Conservation (phyloP, 768 basidiomycete species). For the Mycena sanguinolenta region DNA sequence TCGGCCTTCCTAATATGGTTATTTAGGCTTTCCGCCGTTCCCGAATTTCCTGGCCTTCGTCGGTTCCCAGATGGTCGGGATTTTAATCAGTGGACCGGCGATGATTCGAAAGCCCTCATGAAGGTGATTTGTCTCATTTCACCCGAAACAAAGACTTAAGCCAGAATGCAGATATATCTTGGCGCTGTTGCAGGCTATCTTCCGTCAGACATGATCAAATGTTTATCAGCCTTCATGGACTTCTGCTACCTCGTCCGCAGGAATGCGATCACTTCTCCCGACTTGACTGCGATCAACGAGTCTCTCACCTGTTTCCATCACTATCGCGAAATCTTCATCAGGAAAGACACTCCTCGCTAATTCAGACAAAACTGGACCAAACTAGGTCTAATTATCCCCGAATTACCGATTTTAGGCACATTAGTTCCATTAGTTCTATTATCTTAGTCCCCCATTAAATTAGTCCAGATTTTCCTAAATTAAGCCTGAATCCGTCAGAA, state of each 20-base stretch:
- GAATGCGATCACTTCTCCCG: slow-evolving; percentile 34
- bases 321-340: slow-evolving; percentile 46
- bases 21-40: slow-evolving; percentile 32
- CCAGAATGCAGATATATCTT: slow-evolving; percentile 49
- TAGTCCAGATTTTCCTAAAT: too few relatives aligned
- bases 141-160: too few relatives aligned
- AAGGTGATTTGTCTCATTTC: too few relatives aligned
- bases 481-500: too few relatives aligned
- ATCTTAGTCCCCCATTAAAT: too few relatives aligned
- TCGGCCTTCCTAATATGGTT: neutral
- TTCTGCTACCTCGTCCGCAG: slow-evolving; percentile 47
- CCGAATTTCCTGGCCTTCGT: slow-evolving; percentile 41
- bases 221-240: slow-evolving; percentile 43
- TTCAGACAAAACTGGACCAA: too few relatives aligned
- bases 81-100: slow-evolving; percentile 49
- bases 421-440: too few relatives aligned
- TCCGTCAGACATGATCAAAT: slow-evolving; percentile 43
- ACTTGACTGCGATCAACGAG: slow-evolving; percentile 21
- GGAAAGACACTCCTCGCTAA: too few relatives aligned
- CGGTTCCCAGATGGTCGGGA: slow-evolving; percentile 41
- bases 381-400: too few relatives aligned
- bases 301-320: slow-evolving; percentile 46
- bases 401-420: too few relatives aligned
- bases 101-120: slow-evolving; percentile 51
- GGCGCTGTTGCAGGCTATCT: slow-evolving; percentile 48